phyloP scores from a whole-genome alignment of 768 basidiomycete species.

The Suillus spraguei region DNA sequence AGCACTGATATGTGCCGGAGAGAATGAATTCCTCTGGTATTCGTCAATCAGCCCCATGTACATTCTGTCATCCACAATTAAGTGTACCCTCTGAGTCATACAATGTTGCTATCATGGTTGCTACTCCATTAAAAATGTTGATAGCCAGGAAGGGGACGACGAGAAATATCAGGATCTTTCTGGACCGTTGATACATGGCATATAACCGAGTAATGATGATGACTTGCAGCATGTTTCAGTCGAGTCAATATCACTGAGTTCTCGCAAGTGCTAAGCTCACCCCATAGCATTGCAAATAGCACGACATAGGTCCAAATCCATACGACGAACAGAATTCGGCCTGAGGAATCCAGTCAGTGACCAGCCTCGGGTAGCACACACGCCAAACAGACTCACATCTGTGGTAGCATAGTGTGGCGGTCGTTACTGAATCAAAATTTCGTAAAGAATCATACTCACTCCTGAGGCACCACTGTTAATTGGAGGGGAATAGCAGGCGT shows the following conservation, averaged over 20 bases:
- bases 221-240: not conserved
- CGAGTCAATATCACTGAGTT: not conserved
- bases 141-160: not conserved
- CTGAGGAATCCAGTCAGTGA: not conserved
- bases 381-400: not conserved
- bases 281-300: not conserved
- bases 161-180: not conserved
- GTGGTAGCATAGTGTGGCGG: not conserved
- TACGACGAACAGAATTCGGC: not conserved
- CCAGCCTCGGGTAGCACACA: not conserved
- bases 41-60: not conserved
- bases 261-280: not conserved
- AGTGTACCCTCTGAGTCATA: not conserved
- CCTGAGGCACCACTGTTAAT: not conserved
- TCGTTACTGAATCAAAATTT: not conserved
- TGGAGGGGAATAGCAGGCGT: not conserved
- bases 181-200: not conserved
- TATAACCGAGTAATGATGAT: not conserved
- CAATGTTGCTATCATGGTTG: accelerated
- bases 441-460: not conserved
- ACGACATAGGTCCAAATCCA: not conserved
- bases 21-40: not conserved
- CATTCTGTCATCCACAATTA: not conserved
- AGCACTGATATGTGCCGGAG: not conserved
- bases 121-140: not conserved